Evolutionary conservation across 106 monocot genomes (phyloP), one percentile per base, ranked within the genome.

Genomic region (Dendrobium catenatum): DNA sequence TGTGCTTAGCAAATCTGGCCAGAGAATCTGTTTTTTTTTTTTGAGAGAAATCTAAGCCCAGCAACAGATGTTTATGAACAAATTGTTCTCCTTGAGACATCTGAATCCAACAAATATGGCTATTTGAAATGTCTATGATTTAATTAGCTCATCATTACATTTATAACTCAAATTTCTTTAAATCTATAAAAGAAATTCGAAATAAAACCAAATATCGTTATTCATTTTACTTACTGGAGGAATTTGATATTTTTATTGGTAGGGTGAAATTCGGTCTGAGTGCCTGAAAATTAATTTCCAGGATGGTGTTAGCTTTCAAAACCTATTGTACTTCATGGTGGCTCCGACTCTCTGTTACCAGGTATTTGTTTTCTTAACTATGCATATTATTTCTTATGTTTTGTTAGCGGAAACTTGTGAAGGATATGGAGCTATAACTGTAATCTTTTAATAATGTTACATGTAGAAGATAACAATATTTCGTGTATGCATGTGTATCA

Each of bases 321-420:
- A 82, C 54, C 83, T 98, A 68, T 83, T 77, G 29, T 93, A 95
- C 81, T 98, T 98, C 79, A 89, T 98, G 89, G 64, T 98, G 82
- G 97, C 98, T 80, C 95, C 95, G 9, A 98, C 98, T 77, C 80
- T 98, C 59, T 98, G 98, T 82, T 98, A 95, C 68, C 98, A 98
- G 92, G 98, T 95, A 84, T 70, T 61, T 19, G 43, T 37, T 19
- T 6, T 78, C 58, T 7, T 80, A 42, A 47, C 13, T 48, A 16
- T 5, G 20, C 41, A 13, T 72, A 74, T 74, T 44, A 6, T 74
- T 43, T 42, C 11, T 74, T 74, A 15, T 70, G 41, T 43, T n/a
- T 43, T 42, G 16, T 74, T 43, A 20, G 9, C 13, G 5, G 27
- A 13, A 40, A 72, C 24, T 72, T 72, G 40, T 29, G 16, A 72